Conservation (phyloP, 805 yeast genomes). For the Metschnikowia arizonensis region DNA sequence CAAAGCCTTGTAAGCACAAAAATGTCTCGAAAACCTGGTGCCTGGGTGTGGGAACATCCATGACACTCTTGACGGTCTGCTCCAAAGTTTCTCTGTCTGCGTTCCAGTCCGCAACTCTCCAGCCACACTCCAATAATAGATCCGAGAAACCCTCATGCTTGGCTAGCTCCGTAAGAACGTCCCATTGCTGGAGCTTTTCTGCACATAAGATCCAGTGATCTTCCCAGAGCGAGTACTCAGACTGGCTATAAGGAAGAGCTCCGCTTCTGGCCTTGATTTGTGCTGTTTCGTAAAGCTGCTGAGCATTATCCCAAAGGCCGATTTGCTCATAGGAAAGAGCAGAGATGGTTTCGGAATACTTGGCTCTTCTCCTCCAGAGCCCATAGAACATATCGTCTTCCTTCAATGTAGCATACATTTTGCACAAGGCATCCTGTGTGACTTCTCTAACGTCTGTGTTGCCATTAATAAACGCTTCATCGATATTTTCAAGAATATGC, state of each 20-base stretch:
- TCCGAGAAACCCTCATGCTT: conserved; percentile 98
- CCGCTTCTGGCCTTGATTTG: conserved; percentile 96
- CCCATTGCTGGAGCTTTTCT: conserved; percentile 97
- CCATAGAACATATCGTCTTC: conserved; percentile 98
- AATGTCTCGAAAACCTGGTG: conserved; percentile 95
- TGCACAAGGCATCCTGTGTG: conserved; percentile 85
- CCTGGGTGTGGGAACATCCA: conserved; percentile 98
- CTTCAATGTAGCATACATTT: conserved; percentile 79
- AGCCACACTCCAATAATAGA: conserved; percentile 92
- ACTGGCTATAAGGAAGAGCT: conserved; percentile 88
- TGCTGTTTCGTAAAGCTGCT: conserved; percentile 90
- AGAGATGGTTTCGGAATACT: conserved; percentile 86
- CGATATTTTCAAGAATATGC: conserved; percentile 73
- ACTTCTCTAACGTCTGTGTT: conserved; percentile 76
- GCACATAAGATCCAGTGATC: conserved; percentile 98
- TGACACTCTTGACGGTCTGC: conserved; percentile 88
- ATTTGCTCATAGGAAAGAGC: conserved; percentile 93
- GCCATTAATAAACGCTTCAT: conserved; percentile 52
- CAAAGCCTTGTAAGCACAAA: conserved; percentile 86
- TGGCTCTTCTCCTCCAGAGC: conserved; percentile 94
- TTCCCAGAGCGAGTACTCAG: conserved; percentile 96
- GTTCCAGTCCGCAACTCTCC: conserved; percentile 99
- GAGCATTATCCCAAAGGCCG: conserved; percentile 92
- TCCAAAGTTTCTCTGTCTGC: conserved; percentile 92
- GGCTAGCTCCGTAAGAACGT: conserved; percentile 89